These are phyloP conservation scores for Fusarium pininemorale DNA, from an alignment of 2,329 filamentous ascomycete species.

Conservation along the genomic window DNA sequence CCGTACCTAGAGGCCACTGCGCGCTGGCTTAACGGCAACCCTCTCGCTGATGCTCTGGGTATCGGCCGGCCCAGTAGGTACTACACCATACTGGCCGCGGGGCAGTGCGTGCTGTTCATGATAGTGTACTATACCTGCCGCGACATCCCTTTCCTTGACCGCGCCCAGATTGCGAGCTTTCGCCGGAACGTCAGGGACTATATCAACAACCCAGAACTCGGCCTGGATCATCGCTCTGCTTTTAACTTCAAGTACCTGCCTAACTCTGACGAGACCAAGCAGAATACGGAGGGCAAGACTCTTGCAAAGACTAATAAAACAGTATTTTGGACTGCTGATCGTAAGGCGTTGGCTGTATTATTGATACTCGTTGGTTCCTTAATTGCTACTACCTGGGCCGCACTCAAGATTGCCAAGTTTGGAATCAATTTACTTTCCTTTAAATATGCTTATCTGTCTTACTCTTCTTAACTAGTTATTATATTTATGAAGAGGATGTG, in stretches of 20 bases:
- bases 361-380: neutral
- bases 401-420: accelerated
- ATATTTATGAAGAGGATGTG: accelerated
- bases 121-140: neutral
- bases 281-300: accelerated
- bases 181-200: neutral
- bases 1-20: neutral
- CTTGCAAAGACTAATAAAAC: neutral
- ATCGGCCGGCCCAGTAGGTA: neutral
- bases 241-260: neutral
- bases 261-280: accelerated
- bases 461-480: neutral
- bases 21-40: neutral
- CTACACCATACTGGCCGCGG: neutral
- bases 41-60: neutral
- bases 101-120: accelerated
- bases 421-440: neutral
- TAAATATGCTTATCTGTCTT: neutral
- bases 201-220: neutral
- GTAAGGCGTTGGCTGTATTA: neutral
- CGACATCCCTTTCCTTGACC: neutral
- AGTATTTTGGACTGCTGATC: neutral
- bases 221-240: neutral
- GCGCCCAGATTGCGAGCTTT: neutral
- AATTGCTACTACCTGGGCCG: accelerated